Percentiles rank a stretch among this genome's conserved stretches.
These are phyloP conservation scores for Eucalyptus sp. DNA, from an alignment of 345 rosid species.

Conservation along the genomic window DNA sequence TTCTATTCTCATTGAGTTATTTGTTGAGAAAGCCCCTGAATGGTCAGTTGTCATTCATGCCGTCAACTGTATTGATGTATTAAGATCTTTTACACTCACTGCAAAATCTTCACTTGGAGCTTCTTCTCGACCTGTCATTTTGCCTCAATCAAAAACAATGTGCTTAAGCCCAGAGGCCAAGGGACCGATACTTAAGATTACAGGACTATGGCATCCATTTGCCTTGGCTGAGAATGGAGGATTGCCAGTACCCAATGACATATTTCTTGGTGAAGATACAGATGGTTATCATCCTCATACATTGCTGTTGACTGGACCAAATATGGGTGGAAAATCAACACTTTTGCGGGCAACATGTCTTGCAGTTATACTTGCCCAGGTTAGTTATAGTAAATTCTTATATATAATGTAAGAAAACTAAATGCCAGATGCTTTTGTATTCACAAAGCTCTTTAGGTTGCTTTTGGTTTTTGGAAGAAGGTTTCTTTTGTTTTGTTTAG, in stretches of 20 bases:
- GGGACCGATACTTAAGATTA: conserved; percentile 55
- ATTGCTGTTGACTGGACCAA: conserved; percentile 85
- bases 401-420: not conserved
- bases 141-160: conserved; percentile 30
- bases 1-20: conserved; percentile 59
- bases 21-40: conserved; percentile 62
- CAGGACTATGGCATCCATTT: conserved; percentile 92
- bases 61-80: conserved; percentile 62
- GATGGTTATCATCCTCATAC: conserved; percentile 38
- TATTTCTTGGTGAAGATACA: conserved; percentile 54
- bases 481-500: not conserved
- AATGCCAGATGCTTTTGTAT: not conserved
- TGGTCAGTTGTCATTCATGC: conserved; percentile 76
- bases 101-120: conserved; percentile 51
- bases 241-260: conserved; percentile 70
- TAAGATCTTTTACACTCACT: conserved; percentile 62
- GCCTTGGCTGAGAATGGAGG: conserved; percentile 63
- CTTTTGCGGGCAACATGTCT: conserved; percentile 88
- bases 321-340: conserved; percentile 98
- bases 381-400: conserved; percentile 7
- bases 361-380: conserved; percentile 85
- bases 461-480: not conserved
- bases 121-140: conserved; percentile 54
- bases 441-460: not conserved
- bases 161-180: conserved; percentile 14